These are phyloP conservation scores for Rhodotorula sp. DNA, from an alignment of 1,284 basidiomycete species.

Conservation along the genomic window DNA sequence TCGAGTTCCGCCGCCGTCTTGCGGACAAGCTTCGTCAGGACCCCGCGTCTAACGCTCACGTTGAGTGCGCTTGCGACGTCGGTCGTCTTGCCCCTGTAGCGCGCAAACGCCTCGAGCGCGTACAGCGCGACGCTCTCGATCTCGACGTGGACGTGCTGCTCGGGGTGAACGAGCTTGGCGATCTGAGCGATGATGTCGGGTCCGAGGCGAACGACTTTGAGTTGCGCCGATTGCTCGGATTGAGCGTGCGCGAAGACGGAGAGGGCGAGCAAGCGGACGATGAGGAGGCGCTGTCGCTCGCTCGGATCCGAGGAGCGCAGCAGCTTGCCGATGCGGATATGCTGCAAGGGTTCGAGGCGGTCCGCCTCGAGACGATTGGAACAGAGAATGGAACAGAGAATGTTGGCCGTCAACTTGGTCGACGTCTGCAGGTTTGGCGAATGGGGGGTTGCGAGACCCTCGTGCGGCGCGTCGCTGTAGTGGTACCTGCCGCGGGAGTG, in stretches of 20 bases:
- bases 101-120: conserved; percentile 82
- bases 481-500: conserved; percentile 9
- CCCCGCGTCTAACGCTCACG: conserved; percentile 93
- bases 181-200: conserved; percentile 83
- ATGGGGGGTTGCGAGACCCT: conserved; percentile 48
- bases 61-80: conserved; percentile 90
- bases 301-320: conserved; percentile 48
- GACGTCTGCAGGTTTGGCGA: conserved; percentile 43
- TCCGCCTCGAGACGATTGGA: conserved; percentile 73
- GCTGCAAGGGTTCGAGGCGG: conserved; percentile 84
- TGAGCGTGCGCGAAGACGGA: conserved; percentile 68
- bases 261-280: conserved; percentile 78
- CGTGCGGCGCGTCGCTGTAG: conserved; percentile 41
- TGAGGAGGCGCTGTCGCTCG: conserved; percentile 74
- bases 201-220: conserved; percentile 87
- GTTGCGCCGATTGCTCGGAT: conserved; percentile 70
- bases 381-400: too few species aligned
- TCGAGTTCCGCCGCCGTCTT: conserved; percentile 69
- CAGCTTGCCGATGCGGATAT: conserved; percentile 73
- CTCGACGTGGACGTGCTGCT: conserved; percentile 61
- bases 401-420: conserved; percentile 49
- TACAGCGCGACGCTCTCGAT: conserved; percentile 81
- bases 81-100: conserved; percentile 75
- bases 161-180: conserved; percentile 82
- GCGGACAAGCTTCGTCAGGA: conserved; percentile 80